Percentiles rank a stretch among this genome's conserved stretches.
Evolutionary conservation across 345 rosid species (phyloP).

Genomic region (Eucalyptus brandiana): DNA sequence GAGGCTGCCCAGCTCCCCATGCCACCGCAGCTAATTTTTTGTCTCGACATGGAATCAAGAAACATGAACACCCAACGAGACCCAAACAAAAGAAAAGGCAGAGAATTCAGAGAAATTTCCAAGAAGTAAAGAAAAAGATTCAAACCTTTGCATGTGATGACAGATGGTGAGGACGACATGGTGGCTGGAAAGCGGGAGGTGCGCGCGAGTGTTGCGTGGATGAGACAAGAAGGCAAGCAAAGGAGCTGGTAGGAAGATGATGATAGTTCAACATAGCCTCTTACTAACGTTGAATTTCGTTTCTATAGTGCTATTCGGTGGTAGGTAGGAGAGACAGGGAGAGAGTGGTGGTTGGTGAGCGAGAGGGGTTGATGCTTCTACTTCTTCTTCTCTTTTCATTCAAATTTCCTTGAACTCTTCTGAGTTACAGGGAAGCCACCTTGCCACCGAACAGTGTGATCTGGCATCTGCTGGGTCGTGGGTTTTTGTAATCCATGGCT

Average conservation of each 20-base stretch:
- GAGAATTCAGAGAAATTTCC: not conserved
- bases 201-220: not conserved
- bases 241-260: not conserved
- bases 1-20: slow-evolving; percentile 70
- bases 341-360: not conserved
- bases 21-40: slow-evolving; percentile 66
- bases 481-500: not conserved
- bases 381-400: not conserved
- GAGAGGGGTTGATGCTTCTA: not conserved
- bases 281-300: not conserved
- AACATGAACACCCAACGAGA: not conserved
- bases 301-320: not conserved
- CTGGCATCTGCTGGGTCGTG: not conserved
- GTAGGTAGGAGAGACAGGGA: not conserved
- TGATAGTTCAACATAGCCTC: not conserved
- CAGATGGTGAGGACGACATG: not conserved
- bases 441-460: not conserved
- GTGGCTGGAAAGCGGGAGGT: not conserved
- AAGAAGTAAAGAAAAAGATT: not conserved
- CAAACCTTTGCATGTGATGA: slow-evolving; percentile 33
- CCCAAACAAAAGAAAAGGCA: not conserved
- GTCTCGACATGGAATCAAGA: not conserved
- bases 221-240: not conserved
- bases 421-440: not conserved
- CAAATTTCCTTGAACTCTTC: not conserved